Evolutionary conservation across 495 filamentous ascomycete species (phyloP).

Genomic region (Aspergillus saccharolyticus): DNA sequence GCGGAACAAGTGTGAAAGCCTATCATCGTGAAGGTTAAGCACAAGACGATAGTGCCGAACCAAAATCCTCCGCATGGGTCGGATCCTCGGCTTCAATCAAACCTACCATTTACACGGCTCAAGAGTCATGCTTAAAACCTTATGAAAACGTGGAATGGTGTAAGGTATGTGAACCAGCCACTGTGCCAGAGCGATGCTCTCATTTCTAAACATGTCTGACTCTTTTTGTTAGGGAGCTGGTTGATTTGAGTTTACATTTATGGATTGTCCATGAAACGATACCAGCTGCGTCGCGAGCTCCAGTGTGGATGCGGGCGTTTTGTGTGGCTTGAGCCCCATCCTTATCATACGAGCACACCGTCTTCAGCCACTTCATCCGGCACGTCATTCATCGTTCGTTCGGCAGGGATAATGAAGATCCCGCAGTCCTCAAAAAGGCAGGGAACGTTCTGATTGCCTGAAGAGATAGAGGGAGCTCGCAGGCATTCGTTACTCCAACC

Average conservation of each 20-base stretch:
- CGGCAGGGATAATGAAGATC: background rate
- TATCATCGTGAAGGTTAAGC: background rate
- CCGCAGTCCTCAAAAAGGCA: background rate
- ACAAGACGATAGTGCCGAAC: background rate
- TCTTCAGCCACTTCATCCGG: background rate
- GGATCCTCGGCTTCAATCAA: background rate
- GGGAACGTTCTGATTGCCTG: background rate
- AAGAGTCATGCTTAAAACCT: background rate
- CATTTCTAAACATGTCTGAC: background rate
- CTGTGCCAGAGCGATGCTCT: background rate
- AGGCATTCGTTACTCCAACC: no score
- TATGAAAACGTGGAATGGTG: background rate
- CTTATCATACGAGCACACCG: background rate
- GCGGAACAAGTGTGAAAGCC: background rate
- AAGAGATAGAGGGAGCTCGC: background rate
- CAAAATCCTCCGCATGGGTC: background rate
- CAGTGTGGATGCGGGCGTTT: background rate
- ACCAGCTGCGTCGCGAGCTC: background rate
- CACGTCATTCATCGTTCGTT: background rate
- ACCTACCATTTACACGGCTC: background rate
- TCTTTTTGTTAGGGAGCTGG: background rate
- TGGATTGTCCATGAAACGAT: background rate
- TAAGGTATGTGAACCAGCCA: background rate
- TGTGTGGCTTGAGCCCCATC: background rate
- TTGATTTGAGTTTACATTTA: background rate